These are phyloP conservation scores for Aureobasidium sp. DNA, from an alignment of 2,329 filamentous ascomycete species.

Conservation along the genomic window DNA sequence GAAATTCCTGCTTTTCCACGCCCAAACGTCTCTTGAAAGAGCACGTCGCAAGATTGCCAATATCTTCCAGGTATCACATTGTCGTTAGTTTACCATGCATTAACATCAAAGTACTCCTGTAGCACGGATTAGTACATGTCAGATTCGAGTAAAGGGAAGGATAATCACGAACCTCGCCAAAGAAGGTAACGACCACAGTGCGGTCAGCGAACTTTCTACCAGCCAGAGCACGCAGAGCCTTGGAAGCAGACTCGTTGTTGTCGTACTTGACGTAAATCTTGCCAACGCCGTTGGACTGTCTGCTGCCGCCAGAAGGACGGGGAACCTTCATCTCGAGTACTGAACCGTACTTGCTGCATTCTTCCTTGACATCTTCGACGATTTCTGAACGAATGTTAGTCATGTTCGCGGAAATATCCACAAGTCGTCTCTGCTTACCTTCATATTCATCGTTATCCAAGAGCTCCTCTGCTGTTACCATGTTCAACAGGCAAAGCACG, in stretches of 20 bases:
- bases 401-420: background rate
- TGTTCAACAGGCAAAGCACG: constrained; percentile 90
- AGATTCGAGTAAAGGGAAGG: background rate
- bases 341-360: constrained; percentile 84
- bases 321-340: constrained; percentile 90
- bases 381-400: constrained; percentile 62
- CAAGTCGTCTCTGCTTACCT: constrained; percentile 48
- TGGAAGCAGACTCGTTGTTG: constrained; percentile 66
- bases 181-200: constrained; percentile 94
- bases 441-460: constrained; percentile 93
- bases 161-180: constrained; percentile 65
- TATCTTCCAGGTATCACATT: constrained; percentile 11
- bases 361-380: constrained; percentile 84
- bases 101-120: constrained; percentile 89
- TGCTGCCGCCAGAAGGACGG: constrained; percentile 72
- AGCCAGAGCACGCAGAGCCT: constrained; percentile 81
- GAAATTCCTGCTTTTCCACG: constrained; percentile 10
- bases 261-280: constrained; percentile 98
- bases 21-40: constrained; percentile 3
- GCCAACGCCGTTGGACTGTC: constrained; percentile 81
- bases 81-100: constrained; percentile 60
- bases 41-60: constrained; percentile 11
- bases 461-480: constrained; percentile 94
- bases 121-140: background rate
- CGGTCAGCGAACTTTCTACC: constrained; percentile 94